Percentiles rank a stretch among this genome's conserved stretches.
Conservation (phyloP, 768 basidiomycete genomes). For the Pholiota molesta region DNA sequence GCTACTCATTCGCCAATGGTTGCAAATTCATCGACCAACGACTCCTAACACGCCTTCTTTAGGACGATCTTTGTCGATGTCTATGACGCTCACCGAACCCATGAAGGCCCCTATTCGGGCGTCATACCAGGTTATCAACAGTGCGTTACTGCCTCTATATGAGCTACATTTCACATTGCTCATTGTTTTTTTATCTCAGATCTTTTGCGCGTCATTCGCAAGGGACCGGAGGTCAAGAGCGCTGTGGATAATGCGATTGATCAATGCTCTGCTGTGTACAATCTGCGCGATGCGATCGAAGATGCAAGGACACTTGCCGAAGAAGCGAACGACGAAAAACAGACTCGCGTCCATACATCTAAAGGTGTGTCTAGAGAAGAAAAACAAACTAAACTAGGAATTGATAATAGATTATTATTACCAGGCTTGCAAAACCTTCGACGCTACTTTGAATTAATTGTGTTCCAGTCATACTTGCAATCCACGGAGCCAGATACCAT, state of each 20-base stretch:
- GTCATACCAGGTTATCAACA: slow-evolving; percentile 90
- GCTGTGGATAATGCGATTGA: slow-evolving; percentile 89
- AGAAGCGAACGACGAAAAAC: slow-evolving; percentile 70
- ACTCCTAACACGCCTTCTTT: slow-evolving; percentile 39
- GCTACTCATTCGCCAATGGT: slow-evolving; percentile 83
- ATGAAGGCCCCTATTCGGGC: slow-evolving; percentile 43
- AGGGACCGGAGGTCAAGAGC: slow-evolving; percentile 84
- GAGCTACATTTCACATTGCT: slow-evolving; percentile 4
- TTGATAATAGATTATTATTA: neutral
- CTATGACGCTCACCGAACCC: slow-evolving; percentile 39
- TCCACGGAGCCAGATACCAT: slow-evolving; percentile 82
- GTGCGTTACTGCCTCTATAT: slow-evolving; percentile 43
- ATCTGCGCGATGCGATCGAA: slow-evolving; percentile 89
- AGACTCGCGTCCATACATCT: slow-evolving; percentile 67
- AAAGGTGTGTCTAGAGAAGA: slow-evolving; percentile 52
- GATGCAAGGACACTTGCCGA: slow-evolving; percentile 77
- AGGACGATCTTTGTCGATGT: slow-evolving; percentile 48
- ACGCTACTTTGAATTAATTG: slow-evolving; percentile 82
- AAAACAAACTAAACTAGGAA: neutral
- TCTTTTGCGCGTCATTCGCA: slow-evolving; percentile 82
- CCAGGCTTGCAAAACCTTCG: slow-evolving; percentile 79
- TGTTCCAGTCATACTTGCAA: slow-evolving; percentile 90
- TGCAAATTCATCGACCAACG: slow-evolving; percentile 47
- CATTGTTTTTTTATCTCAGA: slow-evolving; percentile 42
- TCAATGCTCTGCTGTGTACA: slow-evolving; percentile 79